Evolutionary conservation across 768 basidiomycete species (phyloP).

Genomic region (Bullera alba): DNA sequence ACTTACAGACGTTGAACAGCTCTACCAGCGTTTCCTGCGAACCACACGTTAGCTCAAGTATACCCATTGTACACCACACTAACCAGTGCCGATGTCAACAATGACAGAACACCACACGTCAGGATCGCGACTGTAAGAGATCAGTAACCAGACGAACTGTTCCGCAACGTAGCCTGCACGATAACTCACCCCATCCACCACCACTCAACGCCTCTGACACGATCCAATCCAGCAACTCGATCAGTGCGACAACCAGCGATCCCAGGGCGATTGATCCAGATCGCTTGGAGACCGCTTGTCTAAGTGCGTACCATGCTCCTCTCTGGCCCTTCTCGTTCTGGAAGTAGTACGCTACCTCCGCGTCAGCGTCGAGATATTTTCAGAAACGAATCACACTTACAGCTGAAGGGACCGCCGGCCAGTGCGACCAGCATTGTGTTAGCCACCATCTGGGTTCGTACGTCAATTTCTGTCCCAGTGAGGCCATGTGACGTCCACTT

Average conservation of each 20-base stretch:
- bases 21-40: too few species aligned
- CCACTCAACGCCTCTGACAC: too few species aligned
- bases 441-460: background rate
- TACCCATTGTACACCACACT: too few species aligned
- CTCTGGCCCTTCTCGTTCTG: background rate
- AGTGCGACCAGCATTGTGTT: background rate
- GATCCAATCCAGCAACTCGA: background rate
- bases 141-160: background rate
- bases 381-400: too few species aligned
- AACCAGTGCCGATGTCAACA: too few species aligned
- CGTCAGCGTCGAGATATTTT: background rate
- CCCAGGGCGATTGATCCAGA: background rate
- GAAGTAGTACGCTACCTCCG: background rate
- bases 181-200: too few species aligned
- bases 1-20: too few species aligned
- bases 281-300: background rate
- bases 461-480: too few species aligned
- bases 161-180: too few species aligned
- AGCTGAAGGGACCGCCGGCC: background rate
- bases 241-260: background rate
- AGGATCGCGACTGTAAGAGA: too few species aligned
- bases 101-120: background rate
- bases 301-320: background rate
- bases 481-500: too few species aligned
- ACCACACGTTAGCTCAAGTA: too few species aligned